Conservation (phyloP, 148 eudicot species). For the Rhododendron molle region DNA sequence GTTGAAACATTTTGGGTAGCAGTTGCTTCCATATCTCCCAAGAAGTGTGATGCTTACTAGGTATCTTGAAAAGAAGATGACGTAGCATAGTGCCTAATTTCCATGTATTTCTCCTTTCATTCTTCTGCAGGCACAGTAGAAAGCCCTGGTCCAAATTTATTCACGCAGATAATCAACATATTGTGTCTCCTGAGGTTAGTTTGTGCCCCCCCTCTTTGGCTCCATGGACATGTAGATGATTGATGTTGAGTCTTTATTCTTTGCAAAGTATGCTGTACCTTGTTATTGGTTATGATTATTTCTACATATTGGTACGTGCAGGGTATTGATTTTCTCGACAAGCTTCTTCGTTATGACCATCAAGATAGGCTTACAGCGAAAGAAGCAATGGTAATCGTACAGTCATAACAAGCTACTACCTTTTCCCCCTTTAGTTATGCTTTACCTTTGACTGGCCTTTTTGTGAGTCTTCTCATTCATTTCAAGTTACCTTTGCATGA, state of each 20-base stretch:
- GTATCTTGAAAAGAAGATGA: background rate
- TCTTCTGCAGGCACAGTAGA: conserved; percentile 74
- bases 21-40: background rate
- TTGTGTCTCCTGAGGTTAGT: conserved; percentile 87
- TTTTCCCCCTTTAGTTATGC: background rate
- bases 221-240: background rate
- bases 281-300: background rate
- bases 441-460: background rate
- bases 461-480: background rate
- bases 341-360: conserved; percentile 97
- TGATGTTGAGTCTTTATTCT: background rate
- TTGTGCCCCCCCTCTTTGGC: background rate
- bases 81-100: background rate
- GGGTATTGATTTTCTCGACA: conserved; percentile 96
- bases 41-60: background rate
- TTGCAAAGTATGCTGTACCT: background rate
- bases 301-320: conserved; percentile 25
- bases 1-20: background rate
- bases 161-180: conserved; percentile 87
- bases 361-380: conserved; percentile 93
- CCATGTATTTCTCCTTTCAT: background rate
- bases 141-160: conserved; percentile 97
- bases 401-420: background rate
- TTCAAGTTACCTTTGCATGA: background rate
- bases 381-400: conserved; percentile 87